A percentile compares a stretch with the other conserved stretches of the same genome.
Conservation (phyloP, 2,329 filamentous ascomycete genomes). For the Rhinocladiella mackenziei region DNA sequence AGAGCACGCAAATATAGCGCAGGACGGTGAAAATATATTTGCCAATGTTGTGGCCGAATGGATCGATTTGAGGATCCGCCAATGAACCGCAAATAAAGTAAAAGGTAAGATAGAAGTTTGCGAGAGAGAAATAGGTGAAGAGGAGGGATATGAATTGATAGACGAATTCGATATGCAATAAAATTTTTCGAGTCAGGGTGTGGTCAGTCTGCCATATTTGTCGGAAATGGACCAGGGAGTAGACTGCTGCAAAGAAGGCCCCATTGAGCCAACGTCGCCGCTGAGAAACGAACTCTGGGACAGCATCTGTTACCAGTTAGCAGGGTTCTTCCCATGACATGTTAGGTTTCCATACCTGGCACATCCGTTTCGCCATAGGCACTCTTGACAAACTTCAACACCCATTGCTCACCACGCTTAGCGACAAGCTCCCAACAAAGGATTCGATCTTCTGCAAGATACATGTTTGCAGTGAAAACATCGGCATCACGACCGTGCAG, state of each 20-base stretch:
- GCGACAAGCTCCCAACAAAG: conserved; percentile 97
- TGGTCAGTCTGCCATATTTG: conserved; percentile 95
- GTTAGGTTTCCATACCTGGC: conserved; percentile 64
- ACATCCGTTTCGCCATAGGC: conserved; percentile 98
- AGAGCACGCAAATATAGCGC: conserved; percentile 76
- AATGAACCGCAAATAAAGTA: conserved; percentile 95
- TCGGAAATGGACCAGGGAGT: conserved; percentile 89
- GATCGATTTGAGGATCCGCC: conserved; percentile 72
- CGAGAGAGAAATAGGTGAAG: conserved; percentile 97
- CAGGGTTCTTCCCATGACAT: too few relatives aligned
- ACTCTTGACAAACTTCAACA: conserved; percentile 94
- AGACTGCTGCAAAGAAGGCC: conserved; percentile 97
- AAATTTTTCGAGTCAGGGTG: conserved; percentile 78
- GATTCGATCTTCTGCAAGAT: conserved; percentile 96
- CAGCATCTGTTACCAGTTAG: too few relatives aligned
- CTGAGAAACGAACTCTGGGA: conserved; percentile 96
- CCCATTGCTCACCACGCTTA: conserved; percentile 91
- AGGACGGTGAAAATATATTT: conserved; percentile 81
- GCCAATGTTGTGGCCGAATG: conserved; percentile 84
- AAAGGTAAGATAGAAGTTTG: conserved; percentile 98
- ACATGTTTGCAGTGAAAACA: conserved; percentile 99
- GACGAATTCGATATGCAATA: conserved; percentile 90
- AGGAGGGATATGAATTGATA: conserved; percentile 90
- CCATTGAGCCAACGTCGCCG: conserved; percentile 96
- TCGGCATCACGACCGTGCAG: conserved; percentile 93